phyloP scores from a whole-genome alignment of 2,329 filamentous ascomycete species.

The Fusarium algeriense region DNA sequence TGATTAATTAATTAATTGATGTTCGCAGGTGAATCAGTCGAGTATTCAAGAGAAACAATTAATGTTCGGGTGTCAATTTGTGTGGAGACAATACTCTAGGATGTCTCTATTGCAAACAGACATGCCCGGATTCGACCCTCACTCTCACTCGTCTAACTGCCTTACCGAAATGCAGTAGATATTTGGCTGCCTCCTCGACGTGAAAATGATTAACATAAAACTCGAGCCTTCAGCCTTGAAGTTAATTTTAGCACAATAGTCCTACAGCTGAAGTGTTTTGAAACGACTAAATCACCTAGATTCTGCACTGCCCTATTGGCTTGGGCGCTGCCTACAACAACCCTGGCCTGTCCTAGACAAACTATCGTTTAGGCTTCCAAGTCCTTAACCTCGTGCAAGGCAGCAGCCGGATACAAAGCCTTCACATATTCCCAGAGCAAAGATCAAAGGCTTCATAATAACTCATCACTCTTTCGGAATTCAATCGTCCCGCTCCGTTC shows the following conservation, averaged over 20 bases:
- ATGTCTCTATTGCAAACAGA: constrained; percentile 29
- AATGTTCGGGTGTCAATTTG: not conserved
- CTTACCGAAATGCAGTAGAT: not conserved
- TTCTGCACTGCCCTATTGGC: constrained; percentile 34
- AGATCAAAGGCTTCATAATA: not conserved
- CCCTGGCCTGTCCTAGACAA: constrained; percentile 36
- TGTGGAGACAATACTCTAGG: not conserved
- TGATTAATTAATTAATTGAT: not conserved
- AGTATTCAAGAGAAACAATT: not conserved
- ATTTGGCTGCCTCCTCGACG: not conserved
- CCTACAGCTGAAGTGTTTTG: constrained; percentile 23
- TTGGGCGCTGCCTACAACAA: constrained; percentile 37
- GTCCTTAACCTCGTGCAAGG: constrained; percentile 37
- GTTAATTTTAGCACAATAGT: not conserved
- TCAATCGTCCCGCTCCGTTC: constrained; percentile 8
- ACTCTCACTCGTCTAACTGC: not conserved
- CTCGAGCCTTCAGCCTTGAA: not conserved
- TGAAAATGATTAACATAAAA: not conserved
- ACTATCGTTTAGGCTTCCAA: constrained; percentile 24
- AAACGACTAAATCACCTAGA: constrained; percentile 39
- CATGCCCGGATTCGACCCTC: constrained; percentile 1
- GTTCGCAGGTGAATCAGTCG: not conserved
- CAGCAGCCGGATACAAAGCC: constrained; percentile 47
- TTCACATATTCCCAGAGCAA: constrained; percentile 8
- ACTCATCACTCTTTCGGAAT: not conserved